Evolutionary conservation across 352 stramenopile genomes (phyloP).

Genomic region (Elongisporangium prolatum): DNA sequence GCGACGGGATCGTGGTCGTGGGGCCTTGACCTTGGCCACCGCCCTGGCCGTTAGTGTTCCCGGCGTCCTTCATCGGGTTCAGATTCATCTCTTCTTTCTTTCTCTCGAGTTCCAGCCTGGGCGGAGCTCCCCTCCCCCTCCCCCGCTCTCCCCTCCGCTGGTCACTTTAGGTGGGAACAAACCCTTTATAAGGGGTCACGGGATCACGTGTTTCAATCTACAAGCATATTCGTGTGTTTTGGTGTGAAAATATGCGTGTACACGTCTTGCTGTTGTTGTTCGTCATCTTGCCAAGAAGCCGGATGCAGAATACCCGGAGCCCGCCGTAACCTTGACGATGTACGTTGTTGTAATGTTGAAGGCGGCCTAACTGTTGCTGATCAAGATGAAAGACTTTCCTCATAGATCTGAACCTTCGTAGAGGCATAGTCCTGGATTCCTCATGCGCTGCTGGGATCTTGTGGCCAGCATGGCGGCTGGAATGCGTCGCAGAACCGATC

Average conservation of each 20-base stretch:
- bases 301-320: no score
- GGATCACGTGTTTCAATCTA: background rate
- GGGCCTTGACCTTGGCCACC: slow-evolving; percentile 34
- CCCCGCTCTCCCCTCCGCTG: background rate
- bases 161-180: background rate
- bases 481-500: slow-evolving; percentile 62
- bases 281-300: background rate
- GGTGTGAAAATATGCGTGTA: background rate
- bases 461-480: slow-evolving; percentile 58
- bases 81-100: slow-evolving; percentile 55
- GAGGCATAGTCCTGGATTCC: background rate
- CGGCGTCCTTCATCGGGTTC: slow-evolving; percentile 55
- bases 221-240: background rate
- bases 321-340: background rate
- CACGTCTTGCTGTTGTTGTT: background rate
- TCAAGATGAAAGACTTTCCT: background rate
- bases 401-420: background rate
- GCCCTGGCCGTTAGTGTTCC: slow-evolving; percentile 8
- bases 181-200: background rate
- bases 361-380: background rate
- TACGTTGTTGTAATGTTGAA: background rate
- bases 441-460: slow-evolving; percentile 5
- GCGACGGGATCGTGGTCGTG: slow-evolving; percentile 66
- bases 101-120: background rate
- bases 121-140: background rate